A percentile compares a stretch with the other conserved stretches of the same genome.
Conservation (phyloP, 2,329 filamentous ascomycete species). For the Diaporthe australafricana region DNA sequence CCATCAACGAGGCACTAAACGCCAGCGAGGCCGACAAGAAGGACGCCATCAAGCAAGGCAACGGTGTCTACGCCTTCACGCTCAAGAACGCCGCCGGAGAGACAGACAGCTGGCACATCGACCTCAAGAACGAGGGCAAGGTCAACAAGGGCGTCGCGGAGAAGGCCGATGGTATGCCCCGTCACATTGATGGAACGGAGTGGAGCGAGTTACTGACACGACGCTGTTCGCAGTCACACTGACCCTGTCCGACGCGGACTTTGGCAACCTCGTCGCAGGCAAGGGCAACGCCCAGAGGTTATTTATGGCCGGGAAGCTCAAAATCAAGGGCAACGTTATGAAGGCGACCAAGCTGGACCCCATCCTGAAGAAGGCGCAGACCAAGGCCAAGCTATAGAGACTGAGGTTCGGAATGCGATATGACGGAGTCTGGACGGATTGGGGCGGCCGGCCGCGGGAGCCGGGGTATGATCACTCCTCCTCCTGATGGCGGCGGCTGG, state of each 20-base stretch:
- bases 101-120: conserved; percentile 91
- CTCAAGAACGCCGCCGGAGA: conserved; percentile 89
- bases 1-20: conserved; percentile 79
- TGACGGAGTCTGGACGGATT: conserved; percentile 36
- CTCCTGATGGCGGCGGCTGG: not conserved
- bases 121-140: conserved; percentile 89
- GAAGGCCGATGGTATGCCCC: conserved; percentile 83
- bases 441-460: conserved; percentile 29
- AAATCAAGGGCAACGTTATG: conserved; percentile 98
- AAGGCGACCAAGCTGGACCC: conserved; percentile 98
- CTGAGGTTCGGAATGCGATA: conserved; percentile 36
- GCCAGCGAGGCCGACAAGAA: conserved; percentile 77
- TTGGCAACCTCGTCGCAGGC: conserved; percentile 83
- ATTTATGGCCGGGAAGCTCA: conserved; percentile 98
- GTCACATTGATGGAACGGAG: not conserved
- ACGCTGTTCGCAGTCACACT: conserved; percentile 76
- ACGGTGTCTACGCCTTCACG: conserved; percentile 89
- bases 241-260: conserved; percentile 85
- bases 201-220: conserved; percentile 1
- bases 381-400: conserved; percentile 82
- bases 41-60: conserved; percentile 89
- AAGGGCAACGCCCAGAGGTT: conserved; percentile 94
- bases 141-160: conserved; percentile 82
- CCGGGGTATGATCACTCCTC: not conserved
- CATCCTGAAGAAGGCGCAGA: conserved; percentile 88